phyloP scores from a whole-genome alignment of 805 yeast species.

The Yarrowia keelungensis region DNA sequence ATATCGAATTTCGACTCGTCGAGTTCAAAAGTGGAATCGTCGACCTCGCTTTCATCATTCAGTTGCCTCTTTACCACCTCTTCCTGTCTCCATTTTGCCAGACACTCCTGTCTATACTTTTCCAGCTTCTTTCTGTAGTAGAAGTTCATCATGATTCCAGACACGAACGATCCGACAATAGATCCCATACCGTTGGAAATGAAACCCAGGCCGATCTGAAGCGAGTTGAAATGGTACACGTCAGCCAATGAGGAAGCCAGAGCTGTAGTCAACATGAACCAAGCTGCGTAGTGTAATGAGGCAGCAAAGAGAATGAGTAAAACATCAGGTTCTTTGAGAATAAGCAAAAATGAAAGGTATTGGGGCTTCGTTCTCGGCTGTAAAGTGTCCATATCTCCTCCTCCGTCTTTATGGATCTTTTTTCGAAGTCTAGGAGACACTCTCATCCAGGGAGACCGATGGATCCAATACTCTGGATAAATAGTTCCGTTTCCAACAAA shows the following conservation, averaged over 20 bases:
- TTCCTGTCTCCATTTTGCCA: constrained; percentile 43
- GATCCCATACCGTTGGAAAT: constrained; percentile 77
- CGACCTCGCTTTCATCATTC: neutral
- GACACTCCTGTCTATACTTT: constrained; percentile 40
- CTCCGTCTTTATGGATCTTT: neutral
- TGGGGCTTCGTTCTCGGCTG: constrained; percentile 9
- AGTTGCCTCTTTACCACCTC: neutral
- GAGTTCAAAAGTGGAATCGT: neutral
- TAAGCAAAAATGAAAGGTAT: constrained; percentile 2
- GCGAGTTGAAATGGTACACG: constrained; percentile 59
- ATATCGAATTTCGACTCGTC: constrained; percentile 58
- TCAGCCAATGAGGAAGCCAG: constrained; percentile 61
- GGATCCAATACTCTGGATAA: constrained; percentile 52
- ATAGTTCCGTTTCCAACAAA: constrained; percentile 79
- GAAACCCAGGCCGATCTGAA: constrained; percentile 72
- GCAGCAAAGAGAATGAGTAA: constrained; percentile 60
- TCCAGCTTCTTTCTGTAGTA: constrained; percentile 51
- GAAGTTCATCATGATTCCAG: constrained; percentile 65
- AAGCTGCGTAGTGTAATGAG: constrained; percentile 68
- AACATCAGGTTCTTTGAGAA: constrained; percentile 50
- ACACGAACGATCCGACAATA: constrained; percentile 61
- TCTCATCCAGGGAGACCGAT: constrained; percentile 24
- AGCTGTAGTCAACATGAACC: constrained; percentile 74
- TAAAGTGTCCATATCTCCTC: constrained; percentile 18
- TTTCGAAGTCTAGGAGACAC: constrained; percentile 3